Percentiles rank a stretch among this genome's conserved stretches.
phyloP scores from a whole-genome alignment of 2,329 filamentous ascomycete genomes.

The Cladophialophora yegresii region DNA sequence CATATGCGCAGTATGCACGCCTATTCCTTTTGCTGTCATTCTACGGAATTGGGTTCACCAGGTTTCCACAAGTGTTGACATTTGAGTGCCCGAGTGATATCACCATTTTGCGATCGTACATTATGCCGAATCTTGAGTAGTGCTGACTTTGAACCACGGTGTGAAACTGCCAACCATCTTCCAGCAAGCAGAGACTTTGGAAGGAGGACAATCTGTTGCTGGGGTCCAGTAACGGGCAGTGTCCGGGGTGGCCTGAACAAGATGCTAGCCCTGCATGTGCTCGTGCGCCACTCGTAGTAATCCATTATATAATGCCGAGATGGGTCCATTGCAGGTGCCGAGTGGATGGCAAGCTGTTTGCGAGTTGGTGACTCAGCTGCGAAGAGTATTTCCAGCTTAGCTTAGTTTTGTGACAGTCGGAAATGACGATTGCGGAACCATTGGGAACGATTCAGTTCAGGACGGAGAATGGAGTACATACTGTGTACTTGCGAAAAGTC shows the following conservation, averaged over 20 bases:
- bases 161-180: not conserved
- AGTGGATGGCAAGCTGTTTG: not conserved
- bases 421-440: not conserved
- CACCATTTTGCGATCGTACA: not conserved
- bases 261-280: not conserved
- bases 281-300: not conserved
- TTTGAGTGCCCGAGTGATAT: not conserved
- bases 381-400: not conserved
- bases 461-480: too few relatives aligned
- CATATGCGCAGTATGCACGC: not conserved
- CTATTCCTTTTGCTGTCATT: not conserved
- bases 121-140: not conserved
- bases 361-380: not conserved
- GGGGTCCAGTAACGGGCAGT: not conserved
- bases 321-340: not conserved
- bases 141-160: not conserved
- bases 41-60: not conserved
- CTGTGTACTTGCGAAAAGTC: not conserved
- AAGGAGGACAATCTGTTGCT: not conserved
- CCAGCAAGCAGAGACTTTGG: not conserved
- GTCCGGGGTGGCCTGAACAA: not conserved
- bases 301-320: constrained; percentile 11
- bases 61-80: not conserved
- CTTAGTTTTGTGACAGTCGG: constrained; percentile 10
- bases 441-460: too few relatives aligned